phyloP scores from a whole-genome alignment of 352 stramenopile genomes.

The Globisporangium yorkense region DNA sequence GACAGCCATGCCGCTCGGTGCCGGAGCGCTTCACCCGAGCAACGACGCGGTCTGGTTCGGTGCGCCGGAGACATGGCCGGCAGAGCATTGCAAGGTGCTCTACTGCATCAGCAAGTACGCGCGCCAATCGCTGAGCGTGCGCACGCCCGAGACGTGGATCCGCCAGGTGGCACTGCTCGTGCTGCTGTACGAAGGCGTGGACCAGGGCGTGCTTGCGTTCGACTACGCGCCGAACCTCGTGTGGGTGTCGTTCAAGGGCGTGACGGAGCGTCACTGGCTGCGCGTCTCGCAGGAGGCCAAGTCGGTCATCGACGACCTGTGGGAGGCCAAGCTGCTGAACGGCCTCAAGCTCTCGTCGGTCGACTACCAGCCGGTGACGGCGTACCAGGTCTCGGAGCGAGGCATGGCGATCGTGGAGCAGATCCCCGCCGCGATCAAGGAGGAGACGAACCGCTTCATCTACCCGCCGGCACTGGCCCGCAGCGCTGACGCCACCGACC shows the following conservation, averaged over 20 bases:
- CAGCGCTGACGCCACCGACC: too few species aligned
- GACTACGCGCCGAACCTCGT: conserved; percentile 93
- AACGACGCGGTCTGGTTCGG: conserved; percentile 48
- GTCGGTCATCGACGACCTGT: conserved; percentile 94
- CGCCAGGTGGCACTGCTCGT: conserved; percentile 93
- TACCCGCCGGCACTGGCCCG: conserved; percentile 19
- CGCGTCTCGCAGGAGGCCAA: conserved; percentile 94
- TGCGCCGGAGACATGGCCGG: conserved; percentile 52
- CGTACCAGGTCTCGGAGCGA: conserved; percentile 92
- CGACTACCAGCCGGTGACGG: conserved; percentile 94
- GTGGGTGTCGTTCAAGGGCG: conserved; percentile 87
- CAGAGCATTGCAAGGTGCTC: conserved; percentile 94
- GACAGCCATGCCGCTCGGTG: conserved; percentile 2
- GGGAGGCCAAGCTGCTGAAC: conserved; percentile 94
- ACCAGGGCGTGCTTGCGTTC: conserved; percentile 90
- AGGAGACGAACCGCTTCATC: conserved; percentile 45
- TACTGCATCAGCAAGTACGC: conserved; percentile 95
- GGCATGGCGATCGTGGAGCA: conserved; percentile 87
- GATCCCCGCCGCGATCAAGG: conserved; percentile 74
- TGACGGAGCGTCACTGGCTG: conserved; percentile 77
- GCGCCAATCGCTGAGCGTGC: conserved; percentile 70
- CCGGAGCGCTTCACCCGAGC: conserved; percentile 7
- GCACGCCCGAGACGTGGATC: conserved; percentile 92
- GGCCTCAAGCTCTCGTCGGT: conserved; percentile 91
- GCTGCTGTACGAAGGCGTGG: conserved; percentile 95